phyloP scores from a whole-genome alignment of 1,139 yeast species.

The Debaryomyces sp. region DNA sequence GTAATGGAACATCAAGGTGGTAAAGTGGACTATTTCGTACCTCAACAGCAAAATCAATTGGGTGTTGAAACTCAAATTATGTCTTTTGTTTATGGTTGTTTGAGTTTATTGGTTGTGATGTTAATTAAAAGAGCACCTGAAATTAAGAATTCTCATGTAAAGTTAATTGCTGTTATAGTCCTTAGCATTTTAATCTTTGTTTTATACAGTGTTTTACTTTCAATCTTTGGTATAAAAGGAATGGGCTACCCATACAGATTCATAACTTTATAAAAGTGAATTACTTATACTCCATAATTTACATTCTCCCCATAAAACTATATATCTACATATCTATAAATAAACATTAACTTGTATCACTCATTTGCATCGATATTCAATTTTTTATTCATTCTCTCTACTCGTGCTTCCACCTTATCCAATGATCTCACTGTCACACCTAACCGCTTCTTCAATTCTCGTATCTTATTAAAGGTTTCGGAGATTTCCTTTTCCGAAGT shows the following conservation, averaged over 20 bases:
- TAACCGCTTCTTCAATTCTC: slow-evolving; percentile 37
- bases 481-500: slow-evolving; percentile 27
- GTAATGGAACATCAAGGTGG: slow-evolving; percentile 62
- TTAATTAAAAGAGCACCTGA: slow-evolving; percentile 53
- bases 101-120: slow-evolving; percentile 52
- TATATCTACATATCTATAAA: slow-evolving; percentile 15
- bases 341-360: not conserved
- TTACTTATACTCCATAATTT: not conserved
- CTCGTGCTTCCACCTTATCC: slow-evolving; percentile 36
- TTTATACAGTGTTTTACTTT: slow-evolving; percentile 56
- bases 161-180: slow-evolving; percentile 44
- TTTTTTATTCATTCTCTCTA: slow-evolving; percentile 18
- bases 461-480: slow-evolving; percentile 34
- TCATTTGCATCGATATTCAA: slow-evolving; percentile 1
- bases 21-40: slow-evolving; percentile 58
- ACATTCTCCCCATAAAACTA: slow-evolving; percentile 5
- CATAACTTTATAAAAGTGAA: slow-evolving; percentile 21
- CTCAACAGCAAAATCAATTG: slow-evolving; percentile 73
- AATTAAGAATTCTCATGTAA: slow-evolving; percentile 43
- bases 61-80: slow-evolving; percentile 84
- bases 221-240: slow-evolving; percentile 60
- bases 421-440: slow-evolving; percentile 30
- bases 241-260: slow-evolving; percentile 63
- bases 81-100: slow-evolving; percentile 61
- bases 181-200: slow-evolving; percentile 46